These are phyloP conservation scores for Chrysoporthe puriensis DNA, from an alignment of 2,329 filamentous ascomycete species.

Conservation along the genomic window DNA sequence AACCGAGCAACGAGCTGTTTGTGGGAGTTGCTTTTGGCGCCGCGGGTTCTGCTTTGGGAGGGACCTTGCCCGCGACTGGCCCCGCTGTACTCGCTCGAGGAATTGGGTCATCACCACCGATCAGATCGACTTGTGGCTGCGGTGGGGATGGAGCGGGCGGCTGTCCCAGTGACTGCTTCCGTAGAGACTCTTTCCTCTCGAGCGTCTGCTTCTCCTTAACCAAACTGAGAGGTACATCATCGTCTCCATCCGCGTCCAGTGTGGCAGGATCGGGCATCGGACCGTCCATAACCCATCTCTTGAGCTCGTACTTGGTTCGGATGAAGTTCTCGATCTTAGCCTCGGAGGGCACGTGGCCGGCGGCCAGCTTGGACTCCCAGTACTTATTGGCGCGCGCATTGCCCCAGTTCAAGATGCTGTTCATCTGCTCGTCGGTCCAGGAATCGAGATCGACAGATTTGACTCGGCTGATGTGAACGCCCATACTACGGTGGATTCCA, in stretches of 20 bases:
- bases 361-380: conserved; percentile 93
- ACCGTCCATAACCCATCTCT: conserved; percentile 99
- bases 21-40: conserved; percentile 71
- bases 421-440: conserved; percentile 97
- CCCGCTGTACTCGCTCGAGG: conserved; percentile 76
- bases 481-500: conserved; percentile 98
- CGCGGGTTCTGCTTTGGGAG: conserved; percentile 65
- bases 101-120: conserved; percentile 74
- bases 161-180: conserved; percentile 61
- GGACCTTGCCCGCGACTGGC: conserved; percentile 60
- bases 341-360: conserved; percentile 91
- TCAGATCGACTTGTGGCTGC: conserved; percentile 72
- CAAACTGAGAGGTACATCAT: conserved; percentile 70
- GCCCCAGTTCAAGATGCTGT: conserved; percentile 93
- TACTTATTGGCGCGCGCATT: conserved; percentile 98
- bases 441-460: conserved; percentile 98
- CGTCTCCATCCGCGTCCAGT: conserved; percentile 81
- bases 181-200: conserved; percentile 60
- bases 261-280: conserved; percentile 90
- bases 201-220: conserved; percentile 70
- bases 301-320: conserved; percentile 97
- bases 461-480: conserved; percentile 96
- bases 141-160: conserved; percentile 28
- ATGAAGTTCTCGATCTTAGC: conserved; percentile 99
- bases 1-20: conserved; percentile 81